A percentile compares a stretch with the other conserved stretches of the same genome.
phyloP scores from a whole-genome alignment of 176 grass and related monocot species.

The Musa troglodytarum region DNA sequence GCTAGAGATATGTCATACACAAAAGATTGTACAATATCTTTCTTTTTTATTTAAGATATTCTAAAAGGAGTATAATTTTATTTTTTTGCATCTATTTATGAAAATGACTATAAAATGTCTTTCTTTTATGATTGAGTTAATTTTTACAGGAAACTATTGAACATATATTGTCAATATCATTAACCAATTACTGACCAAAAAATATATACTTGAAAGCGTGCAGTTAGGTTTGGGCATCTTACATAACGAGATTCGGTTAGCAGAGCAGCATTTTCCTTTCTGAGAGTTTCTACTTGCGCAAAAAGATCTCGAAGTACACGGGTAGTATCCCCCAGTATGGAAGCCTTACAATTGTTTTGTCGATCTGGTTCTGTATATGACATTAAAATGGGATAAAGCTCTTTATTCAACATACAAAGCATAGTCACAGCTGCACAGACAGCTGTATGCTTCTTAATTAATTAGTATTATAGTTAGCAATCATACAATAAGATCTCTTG shows the following conservation, averaged over 20 bases:
- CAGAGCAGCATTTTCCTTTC: slow-evolving; percentile 54
- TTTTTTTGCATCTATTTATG: no score
- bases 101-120: no score
- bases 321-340: slow-evolving; percentile 50
- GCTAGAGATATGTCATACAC: no score
- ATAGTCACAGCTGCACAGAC: not conserved
- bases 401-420: not conserved
- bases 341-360: slow-evolving; percentile 62
- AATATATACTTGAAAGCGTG: not conserved
- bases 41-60: no score
- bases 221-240: slow-evolving; percentile 31
- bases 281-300: slow-evolving; percentile 55
- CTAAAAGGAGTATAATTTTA: no score
- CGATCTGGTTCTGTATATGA: slow-evolving; percentile 48
- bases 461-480: not conserved
- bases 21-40: no score
- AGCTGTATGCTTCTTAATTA: no score
- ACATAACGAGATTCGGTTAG: slow-evolving; percentile 51
- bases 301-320: slow-evolving; percentile 49
- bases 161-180: not conserved
- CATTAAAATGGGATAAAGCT: not conserved
- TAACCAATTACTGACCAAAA: not conserved
- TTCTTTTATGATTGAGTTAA: no score
- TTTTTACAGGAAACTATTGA: no score
- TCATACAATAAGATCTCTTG: not conserved